A percentile compares a stretch with the other conserved stretches of the same genome.
Conservation (phyloP, 805 yeast genomes). For the Candida saitoana region DNA sequence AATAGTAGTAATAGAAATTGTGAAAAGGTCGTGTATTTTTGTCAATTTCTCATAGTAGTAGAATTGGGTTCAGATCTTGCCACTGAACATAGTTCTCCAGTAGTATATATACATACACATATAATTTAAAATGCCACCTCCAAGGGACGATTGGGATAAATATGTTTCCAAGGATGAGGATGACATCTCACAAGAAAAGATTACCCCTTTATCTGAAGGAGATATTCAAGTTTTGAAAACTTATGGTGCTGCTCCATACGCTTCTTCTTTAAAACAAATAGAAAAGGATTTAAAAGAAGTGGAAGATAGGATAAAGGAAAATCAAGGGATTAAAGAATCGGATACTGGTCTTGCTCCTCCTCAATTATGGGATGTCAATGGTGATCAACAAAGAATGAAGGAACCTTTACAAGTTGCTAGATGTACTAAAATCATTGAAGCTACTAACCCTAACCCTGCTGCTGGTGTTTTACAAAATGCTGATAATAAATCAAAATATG, state of each 20-base stretch:
- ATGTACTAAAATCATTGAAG: slow-evolving; percentile 92
- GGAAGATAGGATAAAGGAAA: slow-evolving; percentile 86
- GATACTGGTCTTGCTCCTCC: slow-evolving; percentile 98
- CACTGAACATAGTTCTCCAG: too few species aligned
- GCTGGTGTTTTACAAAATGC: slow-evolving; percentile 46
- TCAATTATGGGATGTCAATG: slow-evolving; percentile 95
- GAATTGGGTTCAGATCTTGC: background rate
- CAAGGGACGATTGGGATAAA: slow-evolving; percentile 98
- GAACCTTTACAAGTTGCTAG: slow-evolving; percentile 97
- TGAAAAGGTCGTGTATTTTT: background rate
- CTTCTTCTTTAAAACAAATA: slow-evolving; percentile 68
- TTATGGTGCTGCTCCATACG: slow-evolving; percentile 97
- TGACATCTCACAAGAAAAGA: slow-evolving; percentile 62
- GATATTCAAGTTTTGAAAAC: slow-evolving; percentile 97
- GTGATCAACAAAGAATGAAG: slow-evolving; percentile 88
- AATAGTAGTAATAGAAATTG: too few species aligned
- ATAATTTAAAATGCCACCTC: slow-evolving; percentile 59
- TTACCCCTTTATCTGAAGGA: slow-evolving; percentile 87
- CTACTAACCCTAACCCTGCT: slow-evolving; percentile 34
- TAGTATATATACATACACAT: too few species aligned
- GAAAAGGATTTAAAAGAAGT: slow-evolving; percentile 84
- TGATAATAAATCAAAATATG: slow-evolving; percentile 86
- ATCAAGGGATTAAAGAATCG: slow-evolving; percentile 88
- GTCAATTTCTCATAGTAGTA: background rate
- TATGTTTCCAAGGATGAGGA: slow-evolving; percentile 73